phyloP scores from a whole-genome alignment of 2,329 filamentous ascomycete species.

The Metarhizium rileyi region DNA sequence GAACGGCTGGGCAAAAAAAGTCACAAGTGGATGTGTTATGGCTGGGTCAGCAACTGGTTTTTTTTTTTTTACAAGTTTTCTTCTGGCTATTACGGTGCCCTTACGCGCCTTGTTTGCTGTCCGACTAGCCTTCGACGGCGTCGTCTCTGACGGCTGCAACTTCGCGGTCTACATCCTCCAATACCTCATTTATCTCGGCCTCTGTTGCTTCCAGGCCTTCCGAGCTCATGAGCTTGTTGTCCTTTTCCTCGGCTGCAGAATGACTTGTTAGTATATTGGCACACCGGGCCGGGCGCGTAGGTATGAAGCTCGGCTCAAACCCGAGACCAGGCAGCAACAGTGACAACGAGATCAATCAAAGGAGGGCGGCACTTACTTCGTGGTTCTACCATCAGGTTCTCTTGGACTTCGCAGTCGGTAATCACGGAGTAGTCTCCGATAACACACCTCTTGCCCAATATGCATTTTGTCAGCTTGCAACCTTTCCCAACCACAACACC shows the following conservation, averaged over 20 bases:
- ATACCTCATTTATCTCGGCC: slow-evolving; percentile 47
- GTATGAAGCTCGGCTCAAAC: neutral
- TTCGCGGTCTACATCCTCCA: slow-evolving; percentile 33
- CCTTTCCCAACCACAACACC: slow-evolving; percentile 76
- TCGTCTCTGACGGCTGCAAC: slow-evolving; percentile 16
- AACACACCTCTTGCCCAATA: slow-evolving; percentile 70
- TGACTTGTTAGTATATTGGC: neutral
- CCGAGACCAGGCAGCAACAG: neutral
- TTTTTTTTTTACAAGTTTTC: neutral
- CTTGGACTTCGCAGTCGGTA: slow-evolving; percentile 86
- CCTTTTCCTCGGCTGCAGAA: slow-evolving; percentile 52
- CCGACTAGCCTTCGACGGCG: slow-evolving; percentile 9
- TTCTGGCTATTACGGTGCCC: neutral
- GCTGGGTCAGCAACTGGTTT: neutral
- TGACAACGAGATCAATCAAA: neutral
- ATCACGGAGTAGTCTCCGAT: slow-evolving; percentile 76
- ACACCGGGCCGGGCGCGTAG: neutral
- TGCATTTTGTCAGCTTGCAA: slow-evolving; percentile 77
- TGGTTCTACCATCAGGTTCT: slow-evolving; percentile 78
- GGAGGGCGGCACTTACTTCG: slow-evolving; percentile 43
- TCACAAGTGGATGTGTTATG: neutral
- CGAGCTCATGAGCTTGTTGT: slow-evolving; percentile 58
- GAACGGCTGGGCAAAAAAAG: neutral
- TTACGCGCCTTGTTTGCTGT: neutral
- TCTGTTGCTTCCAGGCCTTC: slow-evolving; percentile 55